A percentile compares a stretch with the other conserved stretches of the same genome.
phyloP scores from a whole-genome alignment of 495 filamentous ascomycete genomes.

The Trichoderma erinaceum region DNA sequence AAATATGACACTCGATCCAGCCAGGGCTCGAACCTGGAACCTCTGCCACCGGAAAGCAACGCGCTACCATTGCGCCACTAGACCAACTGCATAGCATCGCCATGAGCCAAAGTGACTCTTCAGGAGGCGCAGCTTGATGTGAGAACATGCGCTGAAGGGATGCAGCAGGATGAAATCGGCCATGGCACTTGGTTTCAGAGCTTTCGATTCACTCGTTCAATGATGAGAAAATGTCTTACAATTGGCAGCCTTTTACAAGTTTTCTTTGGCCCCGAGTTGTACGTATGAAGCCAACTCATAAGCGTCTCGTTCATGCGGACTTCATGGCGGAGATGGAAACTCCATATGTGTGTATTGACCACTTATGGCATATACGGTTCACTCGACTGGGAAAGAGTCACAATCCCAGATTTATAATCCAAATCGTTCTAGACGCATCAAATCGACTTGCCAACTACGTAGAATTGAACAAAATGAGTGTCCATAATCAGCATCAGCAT shows the following conservation, averaged over 20 bases:
- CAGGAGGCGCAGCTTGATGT: no score
- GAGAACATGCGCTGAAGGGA: no score
- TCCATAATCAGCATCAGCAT: no score
- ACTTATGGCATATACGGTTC: no score
- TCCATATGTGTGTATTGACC: not conserved
- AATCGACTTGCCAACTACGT: no score
- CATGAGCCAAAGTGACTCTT: no score
- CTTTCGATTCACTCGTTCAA: no score
- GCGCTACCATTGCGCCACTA: constrained; percentile 15
- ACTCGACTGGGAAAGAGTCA: no score
- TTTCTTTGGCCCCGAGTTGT: not conserved
- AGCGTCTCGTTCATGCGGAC: not conserved
- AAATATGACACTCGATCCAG: not conserved
- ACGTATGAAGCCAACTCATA: not conserved
- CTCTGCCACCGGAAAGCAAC: constrained; percentile 14
- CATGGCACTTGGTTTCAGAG: not conserved
- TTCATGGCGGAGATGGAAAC: not conserved
- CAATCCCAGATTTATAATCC: no score
- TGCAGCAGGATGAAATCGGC: not conserved
- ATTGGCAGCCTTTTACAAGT: not conserved
- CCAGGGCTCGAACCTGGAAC: constrained; percentile 17
- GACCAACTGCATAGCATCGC: not conserved
- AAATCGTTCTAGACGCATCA: not conserved
- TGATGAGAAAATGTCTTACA: not conserved
- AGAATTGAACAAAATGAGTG: no score